Evolutionary conservation across 2,329 filamentous ascomycete species (phyloP), one percentile per base, ranked within the genome.

Genomic region (Paecilomyces niveus): DNA sequence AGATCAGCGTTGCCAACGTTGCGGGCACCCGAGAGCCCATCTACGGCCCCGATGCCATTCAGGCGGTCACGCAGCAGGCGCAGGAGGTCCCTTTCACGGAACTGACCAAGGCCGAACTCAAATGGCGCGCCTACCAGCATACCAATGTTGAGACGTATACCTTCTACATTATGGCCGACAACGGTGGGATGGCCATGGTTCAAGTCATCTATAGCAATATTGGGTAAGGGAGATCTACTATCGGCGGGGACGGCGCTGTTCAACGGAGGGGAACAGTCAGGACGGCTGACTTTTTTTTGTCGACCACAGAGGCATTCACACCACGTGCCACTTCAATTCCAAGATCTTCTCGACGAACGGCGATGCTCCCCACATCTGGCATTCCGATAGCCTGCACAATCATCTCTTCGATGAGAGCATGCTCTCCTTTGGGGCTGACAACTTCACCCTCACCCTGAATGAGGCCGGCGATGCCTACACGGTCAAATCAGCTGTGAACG

Each of bases 161-260:
- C 62, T 99, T 97, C 79, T 99, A 99, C 79, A 78, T 97, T 70
- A 87, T 87, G 76, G 81, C 88, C 58, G 89, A 96, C 62, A 85
- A 80, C 60, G 94, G 94, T 55, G 82, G 87, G 63, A 75, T 92
- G 63, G 90, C 83, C 56, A 84, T 96, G 75, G 85, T 85, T 61
- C 94, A 99, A 81, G 83, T 97, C 76, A 96, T 99, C 74, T 96
- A 97, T 82, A 97, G 90, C 81, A 97, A 96, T 77, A 89, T 99
- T 73, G 89, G 85, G 92, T 97, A 86, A 76, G 88, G 65, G 29
- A 58, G 45, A 45, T 21, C 39, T 45, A 45, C n/a, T 45, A n/a
- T 57, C 54, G 53, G 49, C 54, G 58, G 56, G 62, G 50, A 49
- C 24, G 15, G 51, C 58, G 29, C 15, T 49, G 57, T 58, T 33